phyloP scores from a whole-genome alignment of 768 basidiomycete genomes.

The Mrakia gelida region DNA sequence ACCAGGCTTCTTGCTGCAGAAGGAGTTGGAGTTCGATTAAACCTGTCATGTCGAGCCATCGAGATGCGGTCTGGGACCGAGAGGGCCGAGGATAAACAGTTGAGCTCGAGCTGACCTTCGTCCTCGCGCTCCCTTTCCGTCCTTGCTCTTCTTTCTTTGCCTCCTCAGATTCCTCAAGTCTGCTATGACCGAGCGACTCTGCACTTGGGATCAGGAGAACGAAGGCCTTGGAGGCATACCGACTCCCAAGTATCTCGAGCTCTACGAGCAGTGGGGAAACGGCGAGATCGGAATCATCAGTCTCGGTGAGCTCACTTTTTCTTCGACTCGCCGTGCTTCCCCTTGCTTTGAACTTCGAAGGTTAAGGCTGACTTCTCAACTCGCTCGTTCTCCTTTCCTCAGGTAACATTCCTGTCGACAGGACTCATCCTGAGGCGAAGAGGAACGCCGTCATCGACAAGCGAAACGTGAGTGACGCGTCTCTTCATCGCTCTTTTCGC shows the following conservation, averaged over 20 bases:
- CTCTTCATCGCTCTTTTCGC: too few species aligned
- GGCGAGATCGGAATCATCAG: constrained; percentile 41
- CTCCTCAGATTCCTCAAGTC: constrained; percentile 22
- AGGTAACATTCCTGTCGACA: constrained; percentile 41
- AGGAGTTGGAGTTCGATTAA: too few species aligned
- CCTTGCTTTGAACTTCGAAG: rapidly evolving
- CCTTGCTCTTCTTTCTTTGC: too few species aligned
- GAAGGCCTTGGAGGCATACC: constrained; percentile 38
- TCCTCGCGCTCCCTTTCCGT: too few species aligned
- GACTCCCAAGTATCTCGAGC: constrained; percentile 38
- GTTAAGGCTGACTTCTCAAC: too few species aligned
- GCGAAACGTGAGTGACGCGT: constrained; percentile 6
- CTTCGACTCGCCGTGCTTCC: background rate
- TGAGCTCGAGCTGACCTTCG: background rate
- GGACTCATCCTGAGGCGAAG: constrained; percentile 39
- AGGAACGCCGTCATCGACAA: constrained; percentile 40
- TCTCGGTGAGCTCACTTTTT: constrained; percentile 25
- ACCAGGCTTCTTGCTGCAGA: too few species aligned
- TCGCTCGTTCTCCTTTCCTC: background rate
- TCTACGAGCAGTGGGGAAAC: constrained; percentile 42
- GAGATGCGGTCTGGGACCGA: too few species aligned
- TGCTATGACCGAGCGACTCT: constrained; percentile 44
- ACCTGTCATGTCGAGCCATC: too few species aligned
- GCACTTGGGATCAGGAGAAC: constrained; percentile 37
- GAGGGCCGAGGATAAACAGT: too few species aligned